Evolutionary conservation across 1,284 basidiomycete species (phyloP).

Genomic region (Golubevia sp.): DNA sequence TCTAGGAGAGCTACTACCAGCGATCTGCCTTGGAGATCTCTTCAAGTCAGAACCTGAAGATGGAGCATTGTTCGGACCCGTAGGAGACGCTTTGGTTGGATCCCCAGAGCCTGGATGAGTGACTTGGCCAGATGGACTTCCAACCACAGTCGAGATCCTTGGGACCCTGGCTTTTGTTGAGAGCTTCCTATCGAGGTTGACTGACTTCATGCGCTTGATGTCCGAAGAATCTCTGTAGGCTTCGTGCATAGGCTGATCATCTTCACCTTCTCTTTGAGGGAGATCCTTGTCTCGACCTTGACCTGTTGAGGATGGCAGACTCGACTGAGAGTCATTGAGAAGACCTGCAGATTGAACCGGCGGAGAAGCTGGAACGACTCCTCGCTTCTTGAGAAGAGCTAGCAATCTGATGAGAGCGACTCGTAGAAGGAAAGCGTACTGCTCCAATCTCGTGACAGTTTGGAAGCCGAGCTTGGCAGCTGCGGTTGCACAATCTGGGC

Average conservation of each 20-base stretch:
- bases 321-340: constrained; percentile 7
- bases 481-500: constrained; percentile 72
- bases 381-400: constrained; percentile 85
- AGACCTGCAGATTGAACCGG: not conserved
- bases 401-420: constrained; percentile 92
- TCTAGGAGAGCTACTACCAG: too few relatives aligned
- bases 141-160: constrained; percentile 91
- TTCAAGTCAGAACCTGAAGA: too few relatives aligned
- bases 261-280: not conserved
- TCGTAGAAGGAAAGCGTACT: constrained; percentile 95
- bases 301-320: constrained; percentile 33
- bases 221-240: constrained; percentile 83
- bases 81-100: too few relatives aligned
- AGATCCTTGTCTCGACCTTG: constrained; percentile 2
- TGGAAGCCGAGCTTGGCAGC: constrained; percentile 72
- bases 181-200: constrained; percentile 90
- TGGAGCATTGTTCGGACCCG: too few relatives aligned
- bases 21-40: too few relatives aligned
- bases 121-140: constrained; percentile 76
- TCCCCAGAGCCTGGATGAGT: too few relatives aligned
- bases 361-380: constrained; percentile 79
- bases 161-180: constrained; percentile 89
- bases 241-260: constrained; percentile 43
- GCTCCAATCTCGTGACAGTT: constrained; percentile 89
- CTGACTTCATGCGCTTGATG: constrained; percentile 88